Percentiles rank a stretch among this genome's conserved stretches.
phyloP scores from a whole-genome alignment of 768 basidiomycete species.

The Amylocystis lapponica region DNA sequence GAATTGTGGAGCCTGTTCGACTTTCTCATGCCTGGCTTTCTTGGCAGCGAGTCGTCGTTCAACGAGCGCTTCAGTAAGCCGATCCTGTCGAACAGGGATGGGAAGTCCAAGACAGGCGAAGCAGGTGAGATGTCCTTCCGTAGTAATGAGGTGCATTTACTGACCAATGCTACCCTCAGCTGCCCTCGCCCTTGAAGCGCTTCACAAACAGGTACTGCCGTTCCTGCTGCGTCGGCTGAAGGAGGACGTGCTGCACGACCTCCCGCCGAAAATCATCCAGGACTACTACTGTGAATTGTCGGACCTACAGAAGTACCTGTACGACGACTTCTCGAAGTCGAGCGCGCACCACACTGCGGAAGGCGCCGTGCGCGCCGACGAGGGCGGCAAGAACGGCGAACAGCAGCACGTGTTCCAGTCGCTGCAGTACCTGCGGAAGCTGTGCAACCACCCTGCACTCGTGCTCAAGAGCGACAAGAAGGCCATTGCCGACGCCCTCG shows the following conservation, averaged over 20 bases:
- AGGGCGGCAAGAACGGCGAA: slow-evolving; percentile 26
- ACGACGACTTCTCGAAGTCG: slow-evolving; percentile 89
- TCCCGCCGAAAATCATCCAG: slow-evolving; percentile 99
- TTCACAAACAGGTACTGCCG: slow-evolving; percentile 99
- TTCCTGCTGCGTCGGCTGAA: slow-evolving; percentile 95
- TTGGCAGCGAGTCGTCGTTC: slow-evolving; percentile 93
- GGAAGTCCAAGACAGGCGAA: slow-evolving; percentile 91
- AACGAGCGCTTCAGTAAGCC: slow-evolving; percentile 96
- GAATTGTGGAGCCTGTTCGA: slow-evolving; percentile 99
- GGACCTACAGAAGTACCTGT: slow-evolving; percentile 86
- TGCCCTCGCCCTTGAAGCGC: slow-evolving; percentile 86
- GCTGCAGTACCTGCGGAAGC: slow-evolving; percentile 91
- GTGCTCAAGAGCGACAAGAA: slow-evolving; percentile 72
- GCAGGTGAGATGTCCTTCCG: slow-evolving; percentile 59
- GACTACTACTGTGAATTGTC: slow-evolving; percentile 99
- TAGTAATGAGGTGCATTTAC: background rate
- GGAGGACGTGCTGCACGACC: slow-evolving; percentile 91
- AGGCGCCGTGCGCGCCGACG: slow-evolving; percentile 49
- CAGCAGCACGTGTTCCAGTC: slow-evolving; percentile 96
- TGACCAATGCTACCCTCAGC: slow-evolving; percentile 42
- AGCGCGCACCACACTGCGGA: slow-evolving; percentile 61
- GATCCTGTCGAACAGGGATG: slow-evolving; percentile 90
- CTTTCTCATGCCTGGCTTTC: slow-evolving; percentile 98
- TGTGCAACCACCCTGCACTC: slow-evolving; percentile 95
- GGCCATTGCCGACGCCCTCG: slow-evolving; percentile 51